Conservation (phyloP, 176 grass and related monocot genomes). For the Oryza officinalis region DNA sequence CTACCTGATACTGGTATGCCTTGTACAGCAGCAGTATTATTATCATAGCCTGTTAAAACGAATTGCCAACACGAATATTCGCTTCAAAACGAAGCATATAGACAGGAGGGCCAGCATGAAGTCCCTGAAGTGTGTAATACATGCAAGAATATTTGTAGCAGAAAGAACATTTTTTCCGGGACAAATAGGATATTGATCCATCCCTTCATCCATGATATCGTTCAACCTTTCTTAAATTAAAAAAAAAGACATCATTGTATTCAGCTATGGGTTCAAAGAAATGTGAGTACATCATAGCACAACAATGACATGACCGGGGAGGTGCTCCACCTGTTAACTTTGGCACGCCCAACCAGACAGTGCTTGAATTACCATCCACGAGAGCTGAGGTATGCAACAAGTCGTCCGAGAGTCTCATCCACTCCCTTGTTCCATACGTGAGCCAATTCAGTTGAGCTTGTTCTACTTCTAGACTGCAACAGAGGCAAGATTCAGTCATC, state of each 20-base stretch:
- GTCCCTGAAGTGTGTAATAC: not conserved
- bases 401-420: slow-evolving; percentile 51
- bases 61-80: not conserved
- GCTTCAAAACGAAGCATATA: not conserved
- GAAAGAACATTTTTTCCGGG: not conserved
- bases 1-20: not conserved
- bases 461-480: slow-evolving; percentile 28
- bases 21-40: not conserved
- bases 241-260: slow-evolving; percentile 1
- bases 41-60: not conserved
- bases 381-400: slow-evolving; percentile 61
- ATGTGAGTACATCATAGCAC: slow-evolving; percentile 22
- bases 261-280: slow-evolving; percentile 7
- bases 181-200: slow-evolving; percentile 13
- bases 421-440: slow-evolving; percentile 62
- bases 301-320: not conserved
- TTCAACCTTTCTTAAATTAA: slow-evolving; percentile 4
- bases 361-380: slow-evolving; percentile 54
- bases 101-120: not conserved
- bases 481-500: not conserved
- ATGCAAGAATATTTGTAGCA: not conserved
- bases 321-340: not conserved
- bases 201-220: not conserved
- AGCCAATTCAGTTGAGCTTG: slow-evolving; percentile 33
- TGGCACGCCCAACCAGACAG: not conserved